These are phyloP conservation scores for Boletus reticuloceps DNA, from an alignment of 768 basidiomycete species.

Conservation along the genomic window DNA sequence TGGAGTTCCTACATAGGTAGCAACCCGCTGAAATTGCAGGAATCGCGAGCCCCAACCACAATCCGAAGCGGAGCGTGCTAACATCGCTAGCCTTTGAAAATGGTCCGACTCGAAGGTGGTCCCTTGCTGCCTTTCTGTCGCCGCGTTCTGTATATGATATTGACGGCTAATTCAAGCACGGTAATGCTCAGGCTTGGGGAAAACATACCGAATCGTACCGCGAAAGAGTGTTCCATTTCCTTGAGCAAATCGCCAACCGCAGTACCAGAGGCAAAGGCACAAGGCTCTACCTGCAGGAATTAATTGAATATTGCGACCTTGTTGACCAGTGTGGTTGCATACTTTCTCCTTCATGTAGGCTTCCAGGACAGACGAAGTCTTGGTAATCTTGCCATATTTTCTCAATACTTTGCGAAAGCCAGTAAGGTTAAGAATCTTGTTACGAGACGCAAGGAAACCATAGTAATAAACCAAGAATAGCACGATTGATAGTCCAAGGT, in stretches of 20 bases:
- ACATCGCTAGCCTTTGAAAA: constrained; percentile 59
- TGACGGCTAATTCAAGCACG: neutral
- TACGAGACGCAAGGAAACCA: neutral
- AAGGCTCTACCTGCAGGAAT: constrained; percentile 54
- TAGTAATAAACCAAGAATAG: neutral
- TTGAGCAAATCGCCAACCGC: constrained; percentile 64
- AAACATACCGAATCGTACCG: constrained; percentile 68
- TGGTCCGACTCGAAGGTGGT: constrained; percentile 55
- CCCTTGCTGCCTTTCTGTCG: constrained; percentile 73
- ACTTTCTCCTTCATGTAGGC: constrained; percentile 84
- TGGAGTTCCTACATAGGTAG: constrained; percentile 44
- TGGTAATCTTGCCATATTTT: constrained; percentile 82
- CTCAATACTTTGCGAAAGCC: constrained; percentile 87
- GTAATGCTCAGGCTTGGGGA: neutral
- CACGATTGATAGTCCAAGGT: neutral
- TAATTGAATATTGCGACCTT: neutral
- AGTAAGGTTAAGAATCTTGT: constrained; percentile 78
- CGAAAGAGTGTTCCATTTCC: constrained; percentile 76
- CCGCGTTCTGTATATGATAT: constrained; percentile 47
- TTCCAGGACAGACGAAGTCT: constrained; percentile 55
- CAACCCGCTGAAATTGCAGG: constrained; percentile 67
- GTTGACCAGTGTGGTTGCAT: neutral
- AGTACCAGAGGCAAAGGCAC: constrained; percentile 65
- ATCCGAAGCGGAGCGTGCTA: constrained; percentile 72
- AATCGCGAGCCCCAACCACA: constrained; percentile 67